A percentile compares a stretch with the other conserved stretches of the same genome.
phyloP scores from a whole-genome alignment of 139 green algal species.

The Closterium sp. region DNA sequence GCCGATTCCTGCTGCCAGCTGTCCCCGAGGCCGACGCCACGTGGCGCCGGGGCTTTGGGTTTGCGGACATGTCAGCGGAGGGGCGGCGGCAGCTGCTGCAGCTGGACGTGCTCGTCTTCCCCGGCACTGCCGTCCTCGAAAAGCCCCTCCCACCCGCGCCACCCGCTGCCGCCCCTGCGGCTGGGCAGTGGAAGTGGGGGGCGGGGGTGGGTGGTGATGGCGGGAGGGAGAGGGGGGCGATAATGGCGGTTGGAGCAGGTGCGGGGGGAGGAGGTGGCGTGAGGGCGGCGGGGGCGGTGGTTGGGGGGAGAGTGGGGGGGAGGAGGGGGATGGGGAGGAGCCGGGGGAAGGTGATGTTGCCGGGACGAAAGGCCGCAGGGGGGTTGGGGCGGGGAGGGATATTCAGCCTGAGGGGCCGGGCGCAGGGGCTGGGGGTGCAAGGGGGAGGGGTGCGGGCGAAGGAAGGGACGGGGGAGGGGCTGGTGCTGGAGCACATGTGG shows the following conservation, averaged over 20 bases:
- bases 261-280: background rate
- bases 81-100: constrained; percentile 22
- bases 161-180: background rate
- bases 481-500: background rate
- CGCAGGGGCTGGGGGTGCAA: background rate
- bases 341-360: background rate
- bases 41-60: constrained; percentile 47
- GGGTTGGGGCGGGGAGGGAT: background rate
- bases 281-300: background rate
- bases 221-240: background rate
- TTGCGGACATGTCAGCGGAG: constrained; percentile 17
- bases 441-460: background rate
- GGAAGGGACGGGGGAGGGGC: background rate
- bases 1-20: constrained; percentile 52
- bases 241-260: background rate
- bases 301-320: background rate
- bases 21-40: constrained; percentile 37
- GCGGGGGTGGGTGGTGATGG: background rate
- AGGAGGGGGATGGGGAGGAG: background rate
- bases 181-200: background rate
- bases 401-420: background rate
- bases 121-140: constrained; percentile 43
- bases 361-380: background rate
- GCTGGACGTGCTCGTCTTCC: constrained; percentile 49
- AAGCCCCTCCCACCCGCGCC: constrained; percentile 20